Evolutionary conservation across 768 basidiomycete genomes (phyloP), one percentile per base, ranked within the genome.

Genomic region (Amanita thiersii): DNA sequence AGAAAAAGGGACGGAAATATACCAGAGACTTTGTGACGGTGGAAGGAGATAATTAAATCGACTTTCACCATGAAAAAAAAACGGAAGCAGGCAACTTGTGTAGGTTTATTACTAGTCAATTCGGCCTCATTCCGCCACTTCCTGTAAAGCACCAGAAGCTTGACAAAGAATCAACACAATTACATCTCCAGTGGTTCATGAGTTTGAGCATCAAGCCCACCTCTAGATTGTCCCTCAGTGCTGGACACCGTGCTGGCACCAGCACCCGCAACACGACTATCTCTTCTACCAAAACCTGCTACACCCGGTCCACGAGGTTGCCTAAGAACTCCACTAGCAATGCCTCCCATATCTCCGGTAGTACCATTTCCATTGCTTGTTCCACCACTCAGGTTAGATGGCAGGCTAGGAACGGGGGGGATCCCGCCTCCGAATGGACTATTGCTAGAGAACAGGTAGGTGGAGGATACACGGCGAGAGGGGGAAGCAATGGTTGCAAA

Each of bases 101-200:
- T 28, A 7, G 26, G n/a, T 7, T 7, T 28, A 28, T 28, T 28
- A n/a, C 26, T 28, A 28, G 26, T n/a, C 26, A 28, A 28, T 7
- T 28, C 26, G n/a, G 26, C n/a, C 26, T 7, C 26, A n/a, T 28
- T n/a, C 26, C 26, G n/a, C 7, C 26, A 7, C 26, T 28, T 28
- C 26, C 26, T 28, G 39, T 35, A 35, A 20, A 36, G 25, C 23
- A 28, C 34, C 32, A 40, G 37, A 39, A 28, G 12, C 26, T 28
- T 28, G 6, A 37, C 35, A 35, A 37, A 23, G 14, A 19, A 14
- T 47, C 56, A 50, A 49, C 52, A 55, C 50, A 49, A 54, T 63
- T 75, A 88, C 71, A 89, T 80, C 61, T 90, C 88, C 65, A 89
- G 61, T 29, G 85, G 85, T 68, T 91, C 85, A 66, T 88, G 83